These are phyloP conservation scores for Pseudoscleropodium purum DNA, from an alignment of 225 moss, liverwort and hornwort genomes.

Conservation along the genomic window DNA sequence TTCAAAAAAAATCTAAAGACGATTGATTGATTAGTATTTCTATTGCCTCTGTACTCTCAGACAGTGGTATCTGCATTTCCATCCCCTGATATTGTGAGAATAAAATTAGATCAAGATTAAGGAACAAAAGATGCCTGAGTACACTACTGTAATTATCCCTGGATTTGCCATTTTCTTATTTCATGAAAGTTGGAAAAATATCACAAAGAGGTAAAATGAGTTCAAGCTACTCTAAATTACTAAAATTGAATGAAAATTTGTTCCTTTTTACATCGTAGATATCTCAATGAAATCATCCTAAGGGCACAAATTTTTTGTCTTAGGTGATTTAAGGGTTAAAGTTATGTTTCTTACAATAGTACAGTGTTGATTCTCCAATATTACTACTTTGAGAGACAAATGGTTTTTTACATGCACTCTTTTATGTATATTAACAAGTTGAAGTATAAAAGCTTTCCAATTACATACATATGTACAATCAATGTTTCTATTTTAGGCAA, in stretches of 20 bases:
- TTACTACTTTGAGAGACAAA: too few relatives aligned
- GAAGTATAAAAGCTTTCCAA: too few relatives aligned
- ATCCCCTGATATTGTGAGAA: not conserved
- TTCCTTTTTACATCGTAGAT: not conserved
- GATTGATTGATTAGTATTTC: not conserved
- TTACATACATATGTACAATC: not conserved
- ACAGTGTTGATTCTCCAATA: too few relatives aligned
- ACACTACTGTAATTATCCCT: not conserved
- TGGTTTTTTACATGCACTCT: not conserved
- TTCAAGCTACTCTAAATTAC: not conserved
- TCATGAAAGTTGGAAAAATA: not conserved
- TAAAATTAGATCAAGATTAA: not conserved
- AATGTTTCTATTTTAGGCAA: rapidly evolving
- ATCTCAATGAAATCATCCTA: not conserved
- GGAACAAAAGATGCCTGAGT: not conserved
- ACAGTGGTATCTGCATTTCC: too few relatives aligned
- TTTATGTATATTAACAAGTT: not conserved
- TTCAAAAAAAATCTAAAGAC: not conserved
- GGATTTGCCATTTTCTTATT: not conserved
- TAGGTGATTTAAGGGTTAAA: not conserved
- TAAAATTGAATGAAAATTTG: not conserved
- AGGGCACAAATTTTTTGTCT: rapidly evolving
- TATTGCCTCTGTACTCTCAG: too few relatives aligned
- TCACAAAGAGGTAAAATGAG: not conserved
- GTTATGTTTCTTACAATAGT: not conserved